Evolutionary conservation across 768 basidiomycete species (phyloP).

Genomic region (Hebeloma cylindrosporum): DNA sequence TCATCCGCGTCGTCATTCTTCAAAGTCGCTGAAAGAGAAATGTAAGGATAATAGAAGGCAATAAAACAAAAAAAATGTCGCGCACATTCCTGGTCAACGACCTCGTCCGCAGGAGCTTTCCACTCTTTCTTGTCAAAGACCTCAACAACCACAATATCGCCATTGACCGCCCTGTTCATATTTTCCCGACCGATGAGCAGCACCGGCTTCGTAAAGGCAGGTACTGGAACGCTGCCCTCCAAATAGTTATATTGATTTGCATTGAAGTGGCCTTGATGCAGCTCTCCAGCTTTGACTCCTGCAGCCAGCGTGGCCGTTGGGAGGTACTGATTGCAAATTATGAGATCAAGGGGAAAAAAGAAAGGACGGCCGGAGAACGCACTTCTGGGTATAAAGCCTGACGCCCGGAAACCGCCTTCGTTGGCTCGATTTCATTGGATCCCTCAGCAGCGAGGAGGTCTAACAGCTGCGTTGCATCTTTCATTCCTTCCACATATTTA

Average conservation of each 20-base stretch:
- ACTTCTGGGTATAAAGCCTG: conserved; percentile 78
- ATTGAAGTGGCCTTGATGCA: conserved; percentile 93
- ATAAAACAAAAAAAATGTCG: conserved; percentile 5
- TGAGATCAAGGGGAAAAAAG: neutral
- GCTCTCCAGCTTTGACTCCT: conserved; percentile 79
- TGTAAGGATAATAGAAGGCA: conserved; percentile 1
- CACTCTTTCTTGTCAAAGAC: conserved; percentile 86
- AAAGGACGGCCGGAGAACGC: conserved; percentile 20
- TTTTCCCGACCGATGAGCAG: conserved; percentile 86
- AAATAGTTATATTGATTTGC: conserved; percentile 96
- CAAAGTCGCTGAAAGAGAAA: conserved; percentile 55
- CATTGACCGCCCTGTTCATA: conserved; percentile 94
- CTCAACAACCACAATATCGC: conserved; percentile 90
- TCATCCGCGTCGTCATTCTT: conserved; percentile 87
- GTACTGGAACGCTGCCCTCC: conserved; percentile 85
- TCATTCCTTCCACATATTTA: conserved; percentile 78
- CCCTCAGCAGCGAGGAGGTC: conserved; percentile 80
- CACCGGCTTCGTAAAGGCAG: conserved; percentile 72
- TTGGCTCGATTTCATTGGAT: conserved; percentile 62
- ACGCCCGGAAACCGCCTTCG: conserved; percentile 50
- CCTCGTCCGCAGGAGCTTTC: conserved; percentile 90
- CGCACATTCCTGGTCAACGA: conserved; percentile 90
- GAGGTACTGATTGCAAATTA: conserved; percentile 62
- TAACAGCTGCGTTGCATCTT: conserved; percentile 61
- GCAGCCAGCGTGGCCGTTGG: conserved; percentile 68